phyloP scores from a whole-genome alignment of 2,329 filamentous ascomycete species.

The Lojkania enalia region DNA sequence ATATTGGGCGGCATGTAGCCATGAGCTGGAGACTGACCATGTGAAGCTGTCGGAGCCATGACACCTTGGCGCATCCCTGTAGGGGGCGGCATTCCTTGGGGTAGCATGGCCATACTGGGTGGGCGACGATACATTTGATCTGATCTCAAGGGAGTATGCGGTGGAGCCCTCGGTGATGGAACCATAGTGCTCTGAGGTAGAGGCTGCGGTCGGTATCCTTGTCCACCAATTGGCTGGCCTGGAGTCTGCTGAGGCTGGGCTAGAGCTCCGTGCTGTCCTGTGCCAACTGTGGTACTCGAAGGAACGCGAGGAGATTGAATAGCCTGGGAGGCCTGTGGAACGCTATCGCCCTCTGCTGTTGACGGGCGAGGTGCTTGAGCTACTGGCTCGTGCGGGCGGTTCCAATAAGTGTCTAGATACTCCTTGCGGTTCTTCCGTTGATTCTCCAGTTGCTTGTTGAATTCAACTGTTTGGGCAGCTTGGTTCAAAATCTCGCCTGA shows the following conservation, averaged over 20 bases:
- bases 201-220: slow-evolving; percentile 70
- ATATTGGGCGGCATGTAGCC: slow-evolving; percentile 52
- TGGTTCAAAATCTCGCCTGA: slow-evolving; percentile 81
- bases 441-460: slow-evolving; percentile 80
- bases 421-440: slow-evolving; percentile 78
- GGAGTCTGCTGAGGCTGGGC: slow-evolving; percentile 62
- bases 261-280: slow-evolving; percentile 61
- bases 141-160: slow-evolving; percentile 62
- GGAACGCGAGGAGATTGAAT: slow-evolving; percentile 58
- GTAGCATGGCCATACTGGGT: slow-evolving; percentile 56
- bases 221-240: slow-evolving; percentile 63
- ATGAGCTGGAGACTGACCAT: slow-evolving; percentile 51
- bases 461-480: slow-evolving; percentile 85
- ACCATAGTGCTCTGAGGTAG: slow-evolving; percentile 72
- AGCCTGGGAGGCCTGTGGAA: slow-evolving; percentile 48
- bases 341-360: slow-evolving; percentile 44
- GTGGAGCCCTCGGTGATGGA: slow-evolving; percentile 72
- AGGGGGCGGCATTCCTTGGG: slow-evolving; percentile 24
- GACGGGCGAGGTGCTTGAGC: slow-evolving; percentile 51
- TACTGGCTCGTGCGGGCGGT: slow-evolving; percentile 78
- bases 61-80: slow-evolving; percentile 41
- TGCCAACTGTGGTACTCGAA: slow-evolving; percentile 59
- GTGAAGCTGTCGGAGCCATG: slow-evolving; percentile 43
- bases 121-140: slow-evolving; percentile 69
- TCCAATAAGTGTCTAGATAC: slow-evolving; percentile 81